These are phyloP conservation scores for Lathyrus oleraceus DNA, from an alignment of 306 rosid genomes.

Conservation along the genomic window DNA sequence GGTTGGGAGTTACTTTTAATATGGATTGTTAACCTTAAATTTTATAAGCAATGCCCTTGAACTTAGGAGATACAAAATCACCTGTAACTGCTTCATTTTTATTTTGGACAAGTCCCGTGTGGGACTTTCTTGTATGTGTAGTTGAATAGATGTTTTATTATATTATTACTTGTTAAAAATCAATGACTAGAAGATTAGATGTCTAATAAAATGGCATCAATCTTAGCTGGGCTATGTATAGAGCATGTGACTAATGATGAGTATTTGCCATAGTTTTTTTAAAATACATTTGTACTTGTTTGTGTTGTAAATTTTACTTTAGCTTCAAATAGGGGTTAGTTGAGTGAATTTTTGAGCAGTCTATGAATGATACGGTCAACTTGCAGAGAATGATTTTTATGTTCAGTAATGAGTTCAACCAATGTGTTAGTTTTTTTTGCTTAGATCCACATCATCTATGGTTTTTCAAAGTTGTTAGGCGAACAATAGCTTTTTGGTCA, in stretches of 20 bases:
- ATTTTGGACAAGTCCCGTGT: neutral
- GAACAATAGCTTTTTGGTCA: slow-evolving; percentile 2
- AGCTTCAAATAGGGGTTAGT: neutral
- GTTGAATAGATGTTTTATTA: neutral
- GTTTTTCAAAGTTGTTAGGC: slow-evolving; percentile 6
- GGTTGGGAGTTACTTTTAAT: slow-evolving; percentile 54
- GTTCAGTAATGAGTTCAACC: slow-evolving; percentile 1
- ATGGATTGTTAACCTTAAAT: slow-evolving; percentile 12
- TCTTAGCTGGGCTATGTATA: slow-evolving; percentile 21
- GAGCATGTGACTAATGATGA: slow-evolving; percentile 15
- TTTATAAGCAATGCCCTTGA: slow-evolving; percentile 3
- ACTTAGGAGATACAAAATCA: slow-evolving; percentile 10
- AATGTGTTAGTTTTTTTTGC: slow-evolving; percentile 1
- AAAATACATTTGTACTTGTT: neutral
- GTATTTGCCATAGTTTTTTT: slow-evolving; percentile 34
- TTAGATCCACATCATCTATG: slow-evolving; percentile 2
- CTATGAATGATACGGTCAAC: neutral
- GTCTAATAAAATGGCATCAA: slow-evolving; percentile 10
- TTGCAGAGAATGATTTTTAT: neutral
- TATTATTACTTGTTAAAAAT: neutral
- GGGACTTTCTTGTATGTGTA: neutral
- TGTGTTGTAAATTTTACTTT: neutral
- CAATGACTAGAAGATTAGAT: neutral
- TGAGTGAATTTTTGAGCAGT: neutral
- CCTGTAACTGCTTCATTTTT: slow-evolving; percentile 29